Base-by-base conservation (phyloP, 2,329 filamentous ascomycete species). In the Stachybotrys elegans region DNA sequence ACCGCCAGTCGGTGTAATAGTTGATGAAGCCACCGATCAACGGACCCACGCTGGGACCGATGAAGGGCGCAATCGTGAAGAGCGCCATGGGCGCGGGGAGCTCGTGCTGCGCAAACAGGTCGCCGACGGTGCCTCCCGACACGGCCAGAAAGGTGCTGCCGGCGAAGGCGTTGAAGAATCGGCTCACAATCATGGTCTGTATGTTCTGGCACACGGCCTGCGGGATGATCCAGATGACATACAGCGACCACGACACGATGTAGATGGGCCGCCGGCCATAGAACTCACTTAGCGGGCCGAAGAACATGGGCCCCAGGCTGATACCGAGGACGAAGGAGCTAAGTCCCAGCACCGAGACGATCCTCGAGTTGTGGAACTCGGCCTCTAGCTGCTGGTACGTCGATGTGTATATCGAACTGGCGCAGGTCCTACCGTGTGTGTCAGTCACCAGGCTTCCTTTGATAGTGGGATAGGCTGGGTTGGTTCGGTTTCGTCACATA, bases 391-490 rank as follows among this genome's bases (percentile, higher is more conserved):
- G 86, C 16, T 57, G 60, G 62, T 95, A 96, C 0, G 87, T 93
- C 12, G 81, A 80, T 1, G 89, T 92, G 65, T 96, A 95, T 55
- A 95, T 81, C n/a, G 89, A 93, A 39, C 86, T 91, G 2, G 87
- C 81, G 59, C 84, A 89, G 8, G 90, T 95, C 43, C 86, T 90
- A 55, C 42, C 19, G n/a, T 42, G 13, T 17, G 11, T 6, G 16
- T 17, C 17, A 16, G 38, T 40, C 23, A 40, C 22, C 22, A 29
- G 22, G 7, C 12, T 8, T 22, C 16, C 16, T 12, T 6, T 21
- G 45, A 55, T 45, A 52, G 44, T 43, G 36, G 17, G n/a, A n/a
- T n/a, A n/a, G 25, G 25, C 9, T 16, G 12, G 34, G 5, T 6
- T 20, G n/a, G n/a, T 17, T 36, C 13, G 34, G 39, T 43, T 16